A percentile compares a stretch with the other conserved stretches of the same genome.
phyloP scores from a whole-genome alignment of 176 grass and related monocot genomes.

The Areca catechu region DNA sequence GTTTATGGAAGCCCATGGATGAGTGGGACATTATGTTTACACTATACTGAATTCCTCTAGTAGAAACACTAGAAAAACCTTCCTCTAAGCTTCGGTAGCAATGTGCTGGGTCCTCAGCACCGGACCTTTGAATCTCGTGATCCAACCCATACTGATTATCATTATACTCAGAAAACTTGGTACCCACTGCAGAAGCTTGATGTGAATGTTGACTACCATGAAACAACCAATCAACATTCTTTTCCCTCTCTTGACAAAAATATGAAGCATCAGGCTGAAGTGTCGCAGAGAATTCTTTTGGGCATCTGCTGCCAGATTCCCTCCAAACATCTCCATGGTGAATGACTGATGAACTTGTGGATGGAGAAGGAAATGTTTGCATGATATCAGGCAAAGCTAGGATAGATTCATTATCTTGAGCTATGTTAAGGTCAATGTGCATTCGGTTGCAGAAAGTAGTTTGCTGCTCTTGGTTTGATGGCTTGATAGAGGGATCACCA shows the following conservation, averaged over 20 bases:
- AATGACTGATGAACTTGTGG: conserved; percentile 20
- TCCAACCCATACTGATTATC: neutral
- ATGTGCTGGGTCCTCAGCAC: neutral
- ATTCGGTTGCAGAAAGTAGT: conserved; percentile 17
- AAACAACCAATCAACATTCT: conserved; percentile 13
- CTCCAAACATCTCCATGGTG: conserved; percentile 24
- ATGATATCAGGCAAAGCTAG: conserved; percentile 15
- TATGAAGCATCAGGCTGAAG: conserved; percentile 8
- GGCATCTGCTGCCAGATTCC: conserved; percentile 26
- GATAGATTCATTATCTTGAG: conserved; percentile 50
- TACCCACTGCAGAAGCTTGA: conserved; percentile 21
- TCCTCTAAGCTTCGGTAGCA: conserved; percentile 4
- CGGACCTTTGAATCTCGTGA: neutral
- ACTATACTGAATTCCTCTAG: neutral
- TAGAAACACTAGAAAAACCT: conserved; percentile 3
- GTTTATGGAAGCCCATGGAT: conserved; percentile 21
- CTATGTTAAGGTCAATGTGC: conserved; percentile 67
- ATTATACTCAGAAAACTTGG: conserved; percentile 1
- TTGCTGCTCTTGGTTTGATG: conserved; percentile 28
- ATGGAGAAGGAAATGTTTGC: conserved; percentile 16
- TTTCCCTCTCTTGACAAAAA: conserved; percentile 24
- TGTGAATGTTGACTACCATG: conserved; percentile 11
- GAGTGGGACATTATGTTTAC: neutral
- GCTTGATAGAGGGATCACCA: conserved; percentile 22
- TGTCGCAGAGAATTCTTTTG: conserved; percentile 46